Conservation (phyloP, 106 monocot species). For the Phalaenopsis equestris region DNA sequence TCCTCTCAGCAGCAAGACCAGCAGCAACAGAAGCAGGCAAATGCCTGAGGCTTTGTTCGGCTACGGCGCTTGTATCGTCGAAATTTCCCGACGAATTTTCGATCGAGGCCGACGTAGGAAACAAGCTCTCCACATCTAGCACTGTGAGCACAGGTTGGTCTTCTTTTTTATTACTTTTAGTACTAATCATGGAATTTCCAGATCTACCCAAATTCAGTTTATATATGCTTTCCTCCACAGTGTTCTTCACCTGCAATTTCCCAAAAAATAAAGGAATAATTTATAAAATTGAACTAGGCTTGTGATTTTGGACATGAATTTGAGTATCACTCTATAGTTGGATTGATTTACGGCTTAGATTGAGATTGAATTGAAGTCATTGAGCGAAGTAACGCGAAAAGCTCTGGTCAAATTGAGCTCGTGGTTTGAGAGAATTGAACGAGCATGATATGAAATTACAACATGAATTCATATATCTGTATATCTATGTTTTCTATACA, state of each 20-base stretch:
- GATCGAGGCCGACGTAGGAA: slow-evolving; percentile 15
- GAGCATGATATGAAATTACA: background rate
- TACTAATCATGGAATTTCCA: slow-evolving; percentile 22
- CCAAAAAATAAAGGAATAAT: background rate
- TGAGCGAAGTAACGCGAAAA: background rate
- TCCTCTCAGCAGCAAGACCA: slow-evolving; percentile 77
- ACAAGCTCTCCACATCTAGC: slow-evolving; percentile 64
- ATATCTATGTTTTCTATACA: background rate
- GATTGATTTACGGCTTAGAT: too few relatives aligned
- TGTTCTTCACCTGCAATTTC: slow-evolving; percentile 57
- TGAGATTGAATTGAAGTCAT: background rate
- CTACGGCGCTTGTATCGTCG: slow-evolving; percentile 10
- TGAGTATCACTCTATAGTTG: background rate
- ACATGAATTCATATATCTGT: background rate
- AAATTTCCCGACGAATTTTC: slow-evolving; percentile 6
- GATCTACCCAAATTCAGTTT: slow-evolving; percentile 58
- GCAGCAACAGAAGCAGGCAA: slow-evolving; percentile 79
- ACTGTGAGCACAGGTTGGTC: slow-evolving; percentile 58
- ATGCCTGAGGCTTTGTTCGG: slow-evolving; percentile 28
- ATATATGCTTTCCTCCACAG: slow-evolving; percentile 90
- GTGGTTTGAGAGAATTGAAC: background rate
- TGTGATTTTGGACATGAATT: background rate
- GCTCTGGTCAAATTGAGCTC: background rate
- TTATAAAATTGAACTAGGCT: background rate
- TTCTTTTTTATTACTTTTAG: slow-evolving; percentile 46